These are phyloP conservation scores for Candida labiduridarum DNA, from an alignment of 1,139 yeast species.

Conservation along the genomic window DNA sequence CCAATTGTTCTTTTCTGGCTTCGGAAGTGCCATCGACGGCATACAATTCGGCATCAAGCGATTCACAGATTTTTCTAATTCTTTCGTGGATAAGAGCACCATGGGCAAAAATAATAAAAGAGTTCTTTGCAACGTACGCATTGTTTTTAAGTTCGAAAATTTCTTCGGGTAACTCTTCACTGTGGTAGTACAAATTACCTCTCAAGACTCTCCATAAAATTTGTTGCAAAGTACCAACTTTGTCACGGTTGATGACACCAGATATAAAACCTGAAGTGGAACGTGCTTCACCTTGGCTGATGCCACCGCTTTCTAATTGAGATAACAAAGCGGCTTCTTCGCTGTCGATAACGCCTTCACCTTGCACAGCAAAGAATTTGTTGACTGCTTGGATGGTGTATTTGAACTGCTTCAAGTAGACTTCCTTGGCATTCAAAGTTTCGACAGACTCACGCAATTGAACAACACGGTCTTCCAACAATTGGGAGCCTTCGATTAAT, in stretches of 20 bases:
- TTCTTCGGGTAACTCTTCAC: conserved; percentile 62
- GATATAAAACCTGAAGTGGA: conserved; percentile 56
- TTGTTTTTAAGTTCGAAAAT: conserved; percentile 41
- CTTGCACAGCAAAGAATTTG: conserved; percentile 50
- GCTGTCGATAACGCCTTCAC: conserved; percentile 27
- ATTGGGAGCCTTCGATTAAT: conserved; percentile 63
- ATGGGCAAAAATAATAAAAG: conserved; percentile 49
- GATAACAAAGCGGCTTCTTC: conserved; percentile 27
- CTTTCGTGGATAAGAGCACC: conserved; percentile 45
- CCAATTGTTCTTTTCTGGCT: conserved; percentile 50
- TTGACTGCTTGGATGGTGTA: conserved; percentile 62
- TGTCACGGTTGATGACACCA: conserved; percentile 79
- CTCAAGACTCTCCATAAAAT: conserved; percentile 92
- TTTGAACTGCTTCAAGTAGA: conserved; percentile 39
- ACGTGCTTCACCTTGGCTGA: conserved; percentile 14
- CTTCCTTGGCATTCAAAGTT: conserved; percentile 36
- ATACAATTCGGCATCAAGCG: conserved; percentile 48
- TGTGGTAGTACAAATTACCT: conserved; percentile 81
- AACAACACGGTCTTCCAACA: conserved; percentile 46
- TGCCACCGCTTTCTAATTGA: conserved; percentile 30
- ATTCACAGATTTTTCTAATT: conserved; percentile 46
- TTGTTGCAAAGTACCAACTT: conserved; percentile 73
- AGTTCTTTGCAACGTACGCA: conserved; percentile 36
- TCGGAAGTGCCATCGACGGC: conserved; percentile 33
- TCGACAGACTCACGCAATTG: conserved; percentile 43